phyloP scores from a whole-genome alignment of 495 filamentous ascomycete genomes.

The Halenospora varia region DNA sequence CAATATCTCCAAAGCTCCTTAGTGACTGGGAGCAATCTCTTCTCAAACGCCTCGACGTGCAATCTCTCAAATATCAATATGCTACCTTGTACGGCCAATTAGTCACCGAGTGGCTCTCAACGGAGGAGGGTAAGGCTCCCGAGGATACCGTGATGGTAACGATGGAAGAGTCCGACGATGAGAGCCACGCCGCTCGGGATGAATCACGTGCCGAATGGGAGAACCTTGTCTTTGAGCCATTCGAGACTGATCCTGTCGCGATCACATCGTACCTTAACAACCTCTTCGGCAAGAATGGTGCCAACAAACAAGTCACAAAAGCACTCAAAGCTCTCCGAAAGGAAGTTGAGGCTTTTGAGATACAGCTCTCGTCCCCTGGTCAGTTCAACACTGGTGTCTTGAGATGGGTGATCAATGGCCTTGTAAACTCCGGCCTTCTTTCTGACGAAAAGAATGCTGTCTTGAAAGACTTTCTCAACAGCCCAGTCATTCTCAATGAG shows the following conservation, averaged over 20 bases:
- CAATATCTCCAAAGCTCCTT: conserved; percentile 43
- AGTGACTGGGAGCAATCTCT: conserved; percentile 44
- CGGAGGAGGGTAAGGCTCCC: conserved; percentile 11
- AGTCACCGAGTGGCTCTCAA: conserved; percentile 58
- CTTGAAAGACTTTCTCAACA: conserved; percentile 56
- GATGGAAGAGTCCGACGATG: conserved; percentile 37
- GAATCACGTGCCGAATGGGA: conserved; percentile 52
- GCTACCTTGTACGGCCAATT: conserved; percentile 57
- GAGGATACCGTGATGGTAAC: conserved; percentile 21
- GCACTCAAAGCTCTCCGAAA: conserved; percentile 41
- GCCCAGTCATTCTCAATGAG: conserved; percentile 51
- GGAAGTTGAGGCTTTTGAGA: conserved; percentile 42
- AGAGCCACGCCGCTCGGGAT: conserved; percentile 42
- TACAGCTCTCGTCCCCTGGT: conserved; percentile 29
- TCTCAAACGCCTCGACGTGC: conserved; percentile 41
- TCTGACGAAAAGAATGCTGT: conserved; percentile 54
- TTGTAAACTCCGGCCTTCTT: conserved; percentile 53
- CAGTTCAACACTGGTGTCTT: conserved; percentile 41
- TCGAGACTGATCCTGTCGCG: conserved; percentile 37
- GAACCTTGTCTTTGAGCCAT: conserved; percentile 48
- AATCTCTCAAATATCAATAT: conserved; percentile 56
- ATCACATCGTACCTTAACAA: conserved; percentile 47
- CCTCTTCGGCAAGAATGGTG: conserved; percentile 44
- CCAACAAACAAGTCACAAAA: conserved; percentile 26
- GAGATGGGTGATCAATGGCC: conserved; percentile 47